Conservation (phyloP, 148 eudicot genomes). For the Suaeda aralocaspica region DNA sequence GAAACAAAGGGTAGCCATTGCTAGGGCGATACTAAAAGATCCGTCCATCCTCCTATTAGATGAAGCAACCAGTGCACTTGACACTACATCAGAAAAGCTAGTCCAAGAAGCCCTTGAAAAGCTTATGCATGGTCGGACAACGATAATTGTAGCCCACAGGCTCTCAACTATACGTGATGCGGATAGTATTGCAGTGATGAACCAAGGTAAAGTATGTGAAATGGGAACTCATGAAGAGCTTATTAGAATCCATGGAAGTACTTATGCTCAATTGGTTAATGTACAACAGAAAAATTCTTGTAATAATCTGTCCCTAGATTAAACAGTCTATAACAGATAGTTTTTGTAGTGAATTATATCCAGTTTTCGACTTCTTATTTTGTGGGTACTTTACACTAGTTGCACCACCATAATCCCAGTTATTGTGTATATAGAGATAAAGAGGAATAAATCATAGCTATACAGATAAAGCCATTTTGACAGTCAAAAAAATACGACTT, state of each 20-base stretch:
- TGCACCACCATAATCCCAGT: not conserved
- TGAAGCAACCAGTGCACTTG: constrained; percentile 85
- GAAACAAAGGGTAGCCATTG: constrained; percentile 79
- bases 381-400: not conserved
- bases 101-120: constrained; percentile 66
- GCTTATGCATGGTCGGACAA: constrained; percentile 60
- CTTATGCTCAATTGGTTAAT: constrained; percentile 43
- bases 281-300: constrained; percentile 35
- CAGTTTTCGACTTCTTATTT: not conserved
- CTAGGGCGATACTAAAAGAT: constrained; percentile 66
- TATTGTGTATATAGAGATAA: too few relatives aligned
- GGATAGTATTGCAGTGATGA: constrained; percentile 52
- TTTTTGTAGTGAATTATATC: not conserved
- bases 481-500: too few relatives aligned
- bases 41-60: constrained; percentile 62
- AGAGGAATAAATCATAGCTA: too few relatives aligned
- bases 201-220: constrained; percentile 55
- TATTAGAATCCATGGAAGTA: constrained; percentile 33
- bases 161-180: constrained; percentile 51
- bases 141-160: constrained; percentile 61
- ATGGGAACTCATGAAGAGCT: constrained; percentile 56
- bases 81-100: constrained; percentile 48
- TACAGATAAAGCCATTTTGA: too few relatives aligned
- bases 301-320: not conserved
- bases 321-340: not conserved